Evolutionary conservation across 208 protist genomes (phyloP), one percentile per base, ranked within the genome.

Genomic region (Crithidia brevicula): DNA sequence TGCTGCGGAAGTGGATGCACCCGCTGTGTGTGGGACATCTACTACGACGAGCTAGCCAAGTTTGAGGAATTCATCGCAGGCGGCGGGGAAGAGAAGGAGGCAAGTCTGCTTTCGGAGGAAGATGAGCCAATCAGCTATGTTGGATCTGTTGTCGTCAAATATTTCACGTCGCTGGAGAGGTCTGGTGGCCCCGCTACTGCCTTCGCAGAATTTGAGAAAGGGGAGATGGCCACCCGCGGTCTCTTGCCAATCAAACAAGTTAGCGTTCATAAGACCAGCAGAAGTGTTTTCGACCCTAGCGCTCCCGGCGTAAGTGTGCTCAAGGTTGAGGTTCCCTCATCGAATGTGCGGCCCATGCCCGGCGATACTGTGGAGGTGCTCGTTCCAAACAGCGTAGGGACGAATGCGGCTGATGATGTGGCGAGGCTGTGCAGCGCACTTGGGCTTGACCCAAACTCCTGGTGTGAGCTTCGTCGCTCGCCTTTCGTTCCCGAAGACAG

Each of bases 11-110:
- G 81, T 53, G 91, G 91, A 15, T 96, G 91, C 57, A 76, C 91
- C 20, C 77, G 91, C 38, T 96, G 91, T 73, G 88, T 96, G 9
- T 96, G 89, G 87, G 91, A 96, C 64, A 76, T 93, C 9, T 96
- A 94, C 73, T 96, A 91, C 50, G 91, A 96, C 53, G 57, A 88
- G 20, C 70, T 94, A 18, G 71, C 74, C n/a, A 73, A 65, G 47
- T 95, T 92, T 11, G 63, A 73, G 9, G 74, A 85, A 6, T 64
- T 67, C 51, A 46, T 72, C n/a, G 69, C 61, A 13, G 67, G 50
- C 23, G 64, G 68, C 7, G 74, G 67, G 1, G 49, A 50, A 10
- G 67, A 79, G 23, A 57, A 60, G 11, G 74, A 70, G 16, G 30
- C 30, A 4, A 64, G 46, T 15, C n/a, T 25, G 28, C 79, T 64